Evolutionary conservation across 2,329 filamentous ascomycete genomes (phyloP).

Genomic region (Colletotrichum nymphaeae): DNA sequence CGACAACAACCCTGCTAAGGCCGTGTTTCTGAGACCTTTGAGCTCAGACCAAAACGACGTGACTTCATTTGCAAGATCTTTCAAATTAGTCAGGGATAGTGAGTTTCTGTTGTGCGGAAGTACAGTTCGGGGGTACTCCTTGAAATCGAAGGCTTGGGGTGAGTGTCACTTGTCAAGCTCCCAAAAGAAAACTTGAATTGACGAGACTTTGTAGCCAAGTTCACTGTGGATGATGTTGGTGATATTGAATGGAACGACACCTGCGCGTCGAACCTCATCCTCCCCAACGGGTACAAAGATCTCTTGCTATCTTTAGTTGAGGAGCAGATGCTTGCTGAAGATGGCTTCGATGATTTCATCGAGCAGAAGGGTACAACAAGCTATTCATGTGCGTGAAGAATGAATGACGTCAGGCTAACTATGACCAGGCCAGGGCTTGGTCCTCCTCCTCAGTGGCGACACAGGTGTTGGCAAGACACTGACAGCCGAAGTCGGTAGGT

Average conservation of each 20-base stretch:
- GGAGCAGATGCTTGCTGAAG: not conserved
- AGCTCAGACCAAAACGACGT: not conserved
- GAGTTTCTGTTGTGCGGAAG: not conserved
- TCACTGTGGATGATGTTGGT: not conserved
- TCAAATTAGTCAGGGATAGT: not conserved
- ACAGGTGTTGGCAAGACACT: conserved; percentile 32
- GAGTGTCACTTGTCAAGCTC: not conserved
- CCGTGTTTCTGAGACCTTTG: not conserved
- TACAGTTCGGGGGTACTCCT: not conserved
- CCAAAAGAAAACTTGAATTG: too few relatives aligned
- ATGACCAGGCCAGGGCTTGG: conserved; percentile 2
- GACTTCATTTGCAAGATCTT: not conserved
- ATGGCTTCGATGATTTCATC: not conserved
- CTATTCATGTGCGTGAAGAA: not conserved
- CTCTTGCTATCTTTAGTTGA: not conserved
- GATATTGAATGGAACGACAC: not conserved
- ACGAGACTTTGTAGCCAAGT: not conserved
- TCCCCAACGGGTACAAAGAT: not conserved
- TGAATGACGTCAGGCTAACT: not conserved
- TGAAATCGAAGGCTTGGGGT: not conserved
- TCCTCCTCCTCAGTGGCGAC: conserved; percentile 23
- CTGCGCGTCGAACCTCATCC: not conserved
- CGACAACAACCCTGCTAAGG: not conserved
- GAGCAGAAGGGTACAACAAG: not conserved
- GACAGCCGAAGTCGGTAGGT: conserved; percentile 22